phyloP scores from a whole-genome alignment of 176 grass and related monocot species.

The Carex cristatella region DNA sequence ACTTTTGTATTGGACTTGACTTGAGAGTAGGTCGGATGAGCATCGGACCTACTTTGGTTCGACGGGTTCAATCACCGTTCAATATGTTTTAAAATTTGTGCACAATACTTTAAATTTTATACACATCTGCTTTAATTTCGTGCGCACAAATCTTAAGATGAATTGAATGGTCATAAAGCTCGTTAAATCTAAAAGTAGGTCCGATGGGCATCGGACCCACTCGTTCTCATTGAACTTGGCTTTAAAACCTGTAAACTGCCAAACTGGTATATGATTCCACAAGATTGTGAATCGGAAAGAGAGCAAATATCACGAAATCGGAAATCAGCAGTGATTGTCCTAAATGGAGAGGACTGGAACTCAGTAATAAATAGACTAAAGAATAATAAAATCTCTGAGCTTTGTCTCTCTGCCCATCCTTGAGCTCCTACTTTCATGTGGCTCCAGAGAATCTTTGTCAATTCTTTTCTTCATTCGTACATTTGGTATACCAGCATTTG shows the following conservation, averaged over 20 bases:
- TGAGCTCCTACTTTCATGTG: constrained; percentile 29
- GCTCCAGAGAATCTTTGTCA: constrained; percentile 45
- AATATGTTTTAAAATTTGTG: no score
- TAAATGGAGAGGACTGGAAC: not conserved
- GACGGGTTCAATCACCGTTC: no score
- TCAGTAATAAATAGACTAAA: not conserved
- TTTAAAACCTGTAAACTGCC: not conserved
- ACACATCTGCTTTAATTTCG: no score
- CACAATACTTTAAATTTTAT: no score
- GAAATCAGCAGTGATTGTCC: not conserved
- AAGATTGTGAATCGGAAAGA: not conserved
- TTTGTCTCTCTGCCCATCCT: constrained; percentile 23
- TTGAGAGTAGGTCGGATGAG: no score
- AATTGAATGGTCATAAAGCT: no score
- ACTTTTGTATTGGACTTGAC: not conserved
- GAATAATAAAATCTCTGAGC: constrained; percentile 12
- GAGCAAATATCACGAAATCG: not conserved
- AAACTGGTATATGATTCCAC: not conserved
- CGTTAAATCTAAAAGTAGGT: no score
- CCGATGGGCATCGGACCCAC: no score
- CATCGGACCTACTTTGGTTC: no score
- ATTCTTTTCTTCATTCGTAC: constrained; percentile 18
- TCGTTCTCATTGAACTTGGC: not conserved
- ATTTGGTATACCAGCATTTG: not conserved
- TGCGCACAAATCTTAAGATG: no score